A percentile compares a stretch with the other conserved stretches of the same genome.
These are phyloP conservation scores for Piper longum DNA, from an alignment of 164 flowering plant genomes.

Conservation along the genomic window DNA sequence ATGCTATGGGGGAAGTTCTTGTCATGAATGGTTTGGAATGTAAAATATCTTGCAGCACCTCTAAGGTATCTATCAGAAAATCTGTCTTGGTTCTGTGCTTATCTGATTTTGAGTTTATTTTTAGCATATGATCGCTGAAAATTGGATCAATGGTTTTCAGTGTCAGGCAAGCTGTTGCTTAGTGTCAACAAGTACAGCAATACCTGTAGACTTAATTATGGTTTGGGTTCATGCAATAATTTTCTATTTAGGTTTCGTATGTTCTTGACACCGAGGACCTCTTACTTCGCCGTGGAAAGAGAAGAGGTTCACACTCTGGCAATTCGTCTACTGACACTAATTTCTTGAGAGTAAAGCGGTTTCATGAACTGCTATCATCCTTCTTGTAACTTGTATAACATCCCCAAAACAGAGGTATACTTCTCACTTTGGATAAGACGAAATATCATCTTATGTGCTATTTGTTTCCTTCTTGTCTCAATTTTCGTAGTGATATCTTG, in stretches of 20 bases:
- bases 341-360: constrained; percentile 26
- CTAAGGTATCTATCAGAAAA: constrained; percentile 41
- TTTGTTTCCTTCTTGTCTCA: no score
- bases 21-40: constrained; percentile 78
- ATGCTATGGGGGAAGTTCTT: constrained; percentile 49
- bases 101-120: neutral
- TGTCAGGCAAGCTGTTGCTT: no score
- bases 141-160: neutral
- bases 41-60: constrained; percentile 64
- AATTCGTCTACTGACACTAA: constrained; percentile 20
- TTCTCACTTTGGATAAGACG: neutral
- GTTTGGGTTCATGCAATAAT: neutral
- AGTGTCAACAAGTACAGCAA: no score
- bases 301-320: constrained; percentile 6
- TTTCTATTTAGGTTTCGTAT: constrained; percentile 54
- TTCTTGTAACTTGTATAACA: constrained; percentile 11
- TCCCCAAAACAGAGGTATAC: neutral
- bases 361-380: constrained; percentile 28
- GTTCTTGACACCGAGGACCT: constrained; percentile 86
- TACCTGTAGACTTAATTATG: neutral
- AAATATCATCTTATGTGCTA: neutral
- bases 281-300: constrained; percentile 35
- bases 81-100: no score
- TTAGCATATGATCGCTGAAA: neutral
- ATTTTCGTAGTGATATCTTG: no score